These are phyloP conservation scores for Bipolaris cookei DNA, from an alignment of 2,329 filamentous ascomycete genomes.

Conservation along the genomic window DNA sequence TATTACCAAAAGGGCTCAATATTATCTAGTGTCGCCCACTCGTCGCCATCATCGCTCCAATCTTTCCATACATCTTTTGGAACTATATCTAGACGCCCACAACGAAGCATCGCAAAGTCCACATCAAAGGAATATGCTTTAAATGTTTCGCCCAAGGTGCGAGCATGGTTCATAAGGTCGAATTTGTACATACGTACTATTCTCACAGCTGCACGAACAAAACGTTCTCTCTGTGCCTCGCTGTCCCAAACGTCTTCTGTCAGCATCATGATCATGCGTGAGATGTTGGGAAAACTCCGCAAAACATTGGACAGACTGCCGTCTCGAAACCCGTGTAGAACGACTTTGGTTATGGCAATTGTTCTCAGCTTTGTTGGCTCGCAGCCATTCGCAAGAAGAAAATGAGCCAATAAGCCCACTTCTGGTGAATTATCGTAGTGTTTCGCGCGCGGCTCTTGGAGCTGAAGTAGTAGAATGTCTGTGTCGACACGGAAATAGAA, in stretches of 20 bases:
- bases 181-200: slow-evolving; percentile 28
- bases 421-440: slow-evolving; percentile 32
- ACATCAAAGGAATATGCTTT: slow-evolving; percentile 10
- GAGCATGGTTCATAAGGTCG: slow-evolving; percentile 9
- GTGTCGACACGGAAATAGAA: slow-evolving; percentile 32
- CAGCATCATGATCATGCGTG: slow-evolving; percentile 27
- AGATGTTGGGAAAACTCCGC: slow-evolving; percentile 26
- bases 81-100: slow-evolving; percentile 14
- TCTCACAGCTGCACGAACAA: slow-evolving; percentile 25
- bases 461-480: slow-evolving; percentile 26
- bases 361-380: slow-evolving; percentile 15
- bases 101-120: slow-evolving; percentile 19
- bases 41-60: slow-evolving; percentile 19
- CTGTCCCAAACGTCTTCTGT: slow-evolving; percentile 12
- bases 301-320: slow-evolving; percentile 30
- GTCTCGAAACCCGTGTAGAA: slow-evolving; percentile 20
- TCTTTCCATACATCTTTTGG: slow-evolving; percentile 16
- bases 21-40: slow-evolving; percentile 17
- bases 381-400: slow-evolving; percentile 17
- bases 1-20: slow-evolving; percentile 17
- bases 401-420: slow-evolving; percentile 28
- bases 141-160: background rate
- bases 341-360: slow-evolving; percentile 25
- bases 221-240: slow-evolving; percentile 15
- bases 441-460: slow-evolving; percentile 16